These are phyloP conservation scores for Pezicula rhizophila DNA, from an alignment of 2,329 filamentous ascomycete species.

Conservation along the genomic window DNA sequence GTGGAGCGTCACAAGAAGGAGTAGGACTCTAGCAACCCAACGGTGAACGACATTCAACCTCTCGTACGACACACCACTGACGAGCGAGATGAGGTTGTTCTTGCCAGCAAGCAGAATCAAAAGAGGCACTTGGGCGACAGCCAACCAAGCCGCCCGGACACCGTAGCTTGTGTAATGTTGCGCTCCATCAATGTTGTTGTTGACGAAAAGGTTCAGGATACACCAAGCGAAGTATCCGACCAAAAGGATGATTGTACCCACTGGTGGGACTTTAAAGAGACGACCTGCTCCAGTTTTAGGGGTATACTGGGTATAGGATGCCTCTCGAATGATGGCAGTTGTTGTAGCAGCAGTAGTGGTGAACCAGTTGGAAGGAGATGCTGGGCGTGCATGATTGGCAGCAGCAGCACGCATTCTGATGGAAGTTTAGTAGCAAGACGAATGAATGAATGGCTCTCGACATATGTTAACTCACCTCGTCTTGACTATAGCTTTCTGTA, in stretches of 20 bases:
- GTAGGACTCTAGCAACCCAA: conserved; percentile 63
- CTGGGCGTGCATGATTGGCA: conserved; percentile 23
- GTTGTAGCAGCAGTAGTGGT: conserved; percentile 21
- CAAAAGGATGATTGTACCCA: conserved; percentile 31
- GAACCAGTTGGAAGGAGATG: conserved; percentile 24
- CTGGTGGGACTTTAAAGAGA: conserved; percentile 21
- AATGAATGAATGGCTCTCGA: background rate
- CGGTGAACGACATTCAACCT: conserved; percentile 68
- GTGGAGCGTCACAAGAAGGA: conserved; percentile 49
- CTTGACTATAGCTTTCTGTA: conserved; percentile 18
- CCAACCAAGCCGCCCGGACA: conserved; percentile 62
- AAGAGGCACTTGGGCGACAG: conserved; percentile 57
- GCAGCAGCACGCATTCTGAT: conserved; percentile 29
- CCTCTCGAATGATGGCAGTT: conserved; percentile 29
- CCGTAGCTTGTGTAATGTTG: conserved; percentile 31
- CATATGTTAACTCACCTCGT: conserved; percentile 17
- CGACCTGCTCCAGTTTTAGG: conserved; percentile 8
- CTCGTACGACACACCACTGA: conserved; percentile 61
- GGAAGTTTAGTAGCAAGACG: background rate
- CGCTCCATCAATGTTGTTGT: conserved; percentile 24
- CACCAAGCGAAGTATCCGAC: conserved; percentile 32
- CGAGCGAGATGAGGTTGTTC: conserved; percentile 50
- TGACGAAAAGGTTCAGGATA: conserved; percentile 32
- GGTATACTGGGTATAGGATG: conserved; percentile 28
- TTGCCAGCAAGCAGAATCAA: conserved; percentile 58